Conservation (phyloP, 1,284 basidiomycete species). For the Vanrija pseudolonga region DNA sequence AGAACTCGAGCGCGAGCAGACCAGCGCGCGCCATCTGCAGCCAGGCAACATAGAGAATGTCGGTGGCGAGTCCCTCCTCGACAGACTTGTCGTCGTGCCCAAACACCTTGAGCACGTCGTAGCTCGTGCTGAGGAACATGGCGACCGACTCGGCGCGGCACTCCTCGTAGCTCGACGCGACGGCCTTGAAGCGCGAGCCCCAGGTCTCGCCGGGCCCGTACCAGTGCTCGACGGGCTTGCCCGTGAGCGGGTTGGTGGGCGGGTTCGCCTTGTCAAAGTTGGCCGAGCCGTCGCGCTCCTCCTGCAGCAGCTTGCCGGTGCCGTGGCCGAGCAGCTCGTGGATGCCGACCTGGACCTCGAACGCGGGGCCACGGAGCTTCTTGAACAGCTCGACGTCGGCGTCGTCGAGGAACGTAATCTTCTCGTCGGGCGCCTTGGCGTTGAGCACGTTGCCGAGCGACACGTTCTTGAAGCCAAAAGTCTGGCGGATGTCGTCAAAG, state of each 20-base stretch:
- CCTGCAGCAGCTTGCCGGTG: constrained; percentile 16
- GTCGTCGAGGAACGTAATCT: constrained; percentile 17
- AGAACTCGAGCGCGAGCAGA: constrained; percentile 72
- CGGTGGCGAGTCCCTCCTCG: constrained; percentile 29
- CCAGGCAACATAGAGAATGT: constrained; percentile 75
- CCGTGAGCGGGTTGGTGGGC: constrained; percentile 13
- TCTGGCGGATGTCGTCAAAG: constrained; percentile 15
- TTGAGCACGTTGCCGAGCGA: constrained; percentile 19
- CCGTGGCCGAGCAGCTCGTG: constrained; percentile 23
- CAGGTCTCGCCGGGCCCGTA: constrained; percentile 19
- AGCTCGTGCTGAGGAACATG: constrained; percentile 15
- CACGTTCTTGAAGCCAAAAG: constrained; percentile 19
- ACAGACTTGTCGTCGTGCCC: constrained; percentile 14
- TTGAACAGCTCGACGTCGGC: constrained; percentile 12
- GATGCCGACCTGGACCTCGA: constrained; percentile 22
- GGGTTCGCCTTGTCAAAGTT: constrained; percentile 16
- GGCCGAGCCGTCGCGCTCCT: constrained; percentile 10
- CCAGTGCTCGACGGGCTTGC: constrained; percentile 17
- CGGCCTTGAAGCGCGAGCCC: constrained; percentile 12
- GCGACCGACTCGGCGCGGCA: constrained; percentile 18
- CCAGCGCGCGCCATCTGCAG: constrained; percentile 79
- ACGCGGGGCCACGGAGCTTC: constrained; percentile 15
- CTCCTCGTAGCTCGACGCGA: constrained; percentile 16
- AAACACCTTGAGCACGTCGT: constrained; percentile 15
- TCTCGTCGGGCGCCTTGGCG: constrained; percentile 20